Base-by-base conservation (phyloP, 805 yeast genomes). In the Lipomyces sp. region DNA sequence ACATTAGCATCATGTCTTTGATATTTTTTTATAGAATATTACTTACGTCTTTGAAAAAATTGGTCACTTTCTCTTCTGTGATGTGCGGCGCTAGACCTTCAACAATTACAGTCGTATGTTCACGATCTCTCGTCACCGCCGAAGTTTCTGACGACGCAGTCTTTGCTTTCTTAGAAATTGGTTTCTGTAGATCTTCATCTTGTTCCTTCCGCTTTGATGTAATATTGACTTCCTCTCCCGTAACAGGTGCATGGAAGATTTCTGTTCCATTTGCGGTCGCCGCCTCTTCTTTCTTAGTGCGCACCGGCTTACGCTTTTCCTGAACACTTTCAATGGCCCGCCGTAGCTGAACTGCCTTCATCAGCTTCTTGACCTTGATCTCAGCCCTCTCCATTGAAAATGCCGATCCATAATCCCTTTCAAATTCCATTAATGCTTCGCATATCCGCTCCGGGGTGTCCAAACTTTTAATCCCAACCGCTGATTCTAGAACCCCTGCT, bases 91-190 rank as follows among this genome's bases (percentile, higher is more conserved):
- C 84, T 2, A 90, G 70, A 51, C 84, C 81, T 0, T 77, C 74
- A 0, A 89, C 86, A n/a, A 85, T 76, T 0, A 90, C 82, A 0
- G 90, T 81, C 15, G 81, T 79, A 33, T 83, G 77, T 75, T 90
- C 96, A 10, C 73, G 69, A 51, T 72, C 96, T 6, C 68, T 58
- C 2, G 13, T 60, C 24, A 57, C 64, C 35, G 18, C 64, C 57
- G 30, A 29, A 11, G 11, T 6, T 32, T 65, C 56, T 34, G 37
- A 18, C 53, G 64, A 18, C 53, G 64, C 59, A n/a, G 53, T 58
- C 54, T 42, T 58, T 29, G 59, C 59, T 34, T 57, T 60, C 34
- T 63, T 66, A n/a, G 62, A 7, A 24, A 1, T 45, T 24, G 51
- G 45, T 55, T 15, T 30, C 33, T 33, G 50, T 30, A n/a, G 39